Conservation (phyloP, 352 stramenopile genomes). For the Pythium sp. region DNA sequence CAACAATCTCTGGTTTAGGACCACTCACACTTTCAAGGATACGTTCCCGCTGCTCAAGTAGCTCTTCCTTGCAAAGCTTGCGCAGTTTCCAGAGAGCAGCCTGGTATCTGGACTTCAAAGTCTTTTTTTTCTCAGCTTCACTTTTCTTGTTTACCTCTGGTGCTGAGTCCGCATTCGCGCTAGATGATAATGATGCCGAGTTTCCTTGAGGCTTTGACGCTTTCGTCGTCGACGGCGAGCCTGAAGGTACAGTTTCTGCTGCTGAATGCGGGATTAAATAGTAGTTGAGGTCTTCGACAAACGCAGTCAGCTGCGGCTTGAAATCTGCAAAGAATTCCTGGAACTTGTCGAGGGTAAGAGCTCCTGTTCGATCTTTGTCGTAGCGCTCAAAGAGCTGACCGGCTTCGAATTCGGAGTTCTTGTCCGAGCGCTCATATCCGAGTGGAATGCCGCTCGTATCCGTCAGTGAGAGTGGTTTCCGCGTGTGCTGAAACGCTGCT, state of each 20-base stretch:
- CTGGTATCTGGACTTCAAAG: slow-evolving; percentile 33
- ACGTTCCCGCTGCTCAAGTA: slow-evolving; percentile 41
- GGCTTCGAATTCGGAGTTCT: slow-evolving; percentile 84
- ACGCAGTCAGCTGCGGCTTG: slow-evolving; percentile 51
- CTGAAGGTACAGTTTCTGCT: neutral
- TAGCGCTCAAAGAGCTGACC: slow-evolving; percentile 83
- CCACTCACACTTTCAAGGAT: slow-evolving; percentile 30
- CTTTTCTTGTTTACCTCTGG: neutral
- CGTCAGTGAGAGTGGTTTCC: slow-evolving; percentile 55
- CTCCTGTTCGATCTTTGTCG: slow-evolving; percentile 52
- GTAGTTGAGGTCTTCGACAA: slow-evolving; percentile 65
- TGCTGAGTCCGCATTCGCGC: neutral
- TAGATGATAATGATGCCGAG: neutral
- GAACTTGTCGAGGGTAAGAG: slow-evolving; percentile 65
- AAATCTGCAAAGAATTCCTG: slow-evolving; percentile 76
- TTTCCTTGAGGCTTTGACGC: neutral
- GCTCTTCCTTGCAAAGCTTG: slow-evolving; percentile 58
- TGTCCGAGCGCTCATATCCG: slow-evolving; percentile 63
- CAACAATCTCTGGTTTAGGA: neutral
- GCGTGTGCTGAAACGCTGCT: slow-evolving; percentile 7
- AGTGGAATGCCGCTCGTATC: slow-evolving; percentile 64
- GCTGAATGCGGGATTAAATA: slow-evolving; percentile 8
- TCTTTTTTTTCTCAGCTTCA: slow-evolving; percentile 1
- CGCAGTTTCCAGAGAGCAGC: slow-evolving; percentile 52
- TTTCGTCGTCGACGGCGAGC: neutral